Base-by-base conservation (phyloP, 139 green algal species). In the Bryopsis sp. region DNA sequence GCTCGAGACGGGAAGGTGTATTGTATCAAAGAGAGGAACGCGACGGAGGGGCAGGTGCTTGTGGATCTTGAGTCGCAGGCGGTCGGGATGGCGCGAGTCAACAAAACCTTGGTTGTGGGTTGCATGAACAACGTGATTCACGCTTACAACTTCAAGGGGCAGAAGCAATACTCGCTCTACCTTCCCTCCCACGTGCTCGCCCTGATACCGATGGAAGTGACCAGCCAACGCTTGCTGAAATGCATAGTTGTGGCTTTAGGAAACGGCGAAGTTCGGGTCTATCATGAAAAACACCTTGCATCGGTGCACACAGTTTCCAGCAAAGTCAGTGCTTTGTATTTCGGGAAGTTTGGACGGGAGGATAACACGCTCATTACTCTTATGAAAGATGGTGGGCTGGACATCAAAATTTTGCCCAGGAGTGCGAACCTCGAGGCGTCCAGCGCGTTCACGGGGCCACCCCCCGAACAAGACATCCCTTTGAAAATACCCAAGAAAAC, bases 51-150 rank as follows among this genome's bases (percentile, higher is more conserved):
- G 31, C 38, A 19, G 15, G 34, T 68, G 34, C 11, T 11, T 68
- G 32, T 70, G 32, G 34, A 90, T 70, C 72, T 89, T 67, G 81
- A 90, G 50, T 72, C 81, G 39, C 71, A 79, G 58, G 58, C 75
- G 2, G 71, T 78, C 19, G 75, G 77, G 0, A 47, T 86, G 72
- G 57, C 82, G 57, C 48, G 73, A 24, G 48, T 60, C 64, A 39
- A 11, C 58, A 85, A 84, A 57, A 67, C 64, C 33, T 72, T 88
- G 19, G 19, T 86, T 5, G 79, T 90, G 1, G 84, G 76, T 58
- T 88, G 80, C 78, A 90, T 90, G 79, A 88, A 85, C 72, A 78
- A 86, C 50, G 75, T 72, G 1, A 59, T 92, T 43, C 76, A 88
- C 75, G 76, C 54, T 58, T 90, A 85, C 79, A 62, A 78, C 35